A percentile compares a stretch with the other conserved stretches of the same genome.
phyloP scores from a whole-genome alignment of 208 protist species.

The Trypanosoma mega region DNA sequence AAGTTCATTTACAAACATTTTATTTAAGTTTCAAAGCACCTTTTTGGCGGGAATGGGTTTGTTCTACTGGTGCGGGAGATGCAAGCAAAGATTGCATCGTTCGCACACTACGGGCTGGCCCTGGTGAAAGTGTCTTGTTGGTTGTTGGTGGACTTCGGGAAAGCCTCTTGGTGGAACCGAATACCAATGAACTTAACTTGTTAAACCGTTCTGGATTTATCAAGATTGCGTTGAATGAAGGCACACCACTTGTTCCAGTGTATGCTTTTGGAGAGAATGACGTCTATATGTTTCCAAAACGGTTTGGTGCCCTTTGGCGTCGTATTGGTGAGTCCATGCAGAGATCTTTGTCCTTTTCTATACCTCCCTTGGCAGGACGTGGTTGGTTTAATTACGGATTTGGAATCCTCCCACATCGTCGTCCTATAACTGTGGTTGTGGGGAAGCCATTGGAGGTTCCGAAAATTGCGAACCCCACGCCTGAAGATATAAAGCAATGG shows the following conservation, averaged over 20 bases:
- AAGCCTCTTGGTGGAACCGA: conserved; percentile 58
- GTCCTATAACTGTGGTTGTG: conserved; percentile 80
- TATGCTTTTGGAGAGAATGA: conserved; percentile 90
- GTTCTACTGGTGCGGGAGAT: conserved; percentile 69
- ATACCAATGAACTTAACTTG: conserved; percentile 72
- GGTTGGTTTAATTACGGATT: conserved; percentile 80
- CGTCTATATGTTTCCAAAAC: conserved; percentile 51
- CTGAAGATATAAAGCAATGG: conserved; percentile 65
- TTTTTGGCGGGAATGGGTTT: conserved; percentile 74
- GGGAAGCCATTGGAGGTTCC: conserved; percentile 71
- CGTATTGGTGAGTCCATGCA: conserved; percentile 32
- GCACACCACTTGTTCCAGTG: conserved; percentile 69
- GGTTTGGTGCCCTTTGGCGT: conserved; percentile 34
- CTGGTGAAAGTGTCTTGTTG: conserved; percentile 77
- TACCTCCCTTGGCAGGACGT: conserved; percentile 67
- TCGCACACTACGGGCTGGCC: conserved; percentile 60
- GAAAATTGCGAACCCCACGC: conserved; percentile 58
- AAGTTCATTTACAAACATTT: conserved; percentile 80
- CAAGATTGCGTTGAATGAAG: conserved; percentile 81
- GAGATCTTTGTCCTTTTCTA: conserved; percentile 48
- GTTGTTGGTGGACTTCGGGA: conserved; percentile 82
- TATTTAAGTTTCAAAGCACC: conserved; percentile 85
- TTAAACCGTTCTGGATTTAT: conserved; percentile 82
- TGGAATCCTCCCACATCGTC: conserved; percentile 66
- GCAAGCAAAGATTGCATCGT: conserved; percentile 71